phyloP scores from a whole-genome alignment of 169 alveolate genomes.

The Theileria orientalis region DNA sequence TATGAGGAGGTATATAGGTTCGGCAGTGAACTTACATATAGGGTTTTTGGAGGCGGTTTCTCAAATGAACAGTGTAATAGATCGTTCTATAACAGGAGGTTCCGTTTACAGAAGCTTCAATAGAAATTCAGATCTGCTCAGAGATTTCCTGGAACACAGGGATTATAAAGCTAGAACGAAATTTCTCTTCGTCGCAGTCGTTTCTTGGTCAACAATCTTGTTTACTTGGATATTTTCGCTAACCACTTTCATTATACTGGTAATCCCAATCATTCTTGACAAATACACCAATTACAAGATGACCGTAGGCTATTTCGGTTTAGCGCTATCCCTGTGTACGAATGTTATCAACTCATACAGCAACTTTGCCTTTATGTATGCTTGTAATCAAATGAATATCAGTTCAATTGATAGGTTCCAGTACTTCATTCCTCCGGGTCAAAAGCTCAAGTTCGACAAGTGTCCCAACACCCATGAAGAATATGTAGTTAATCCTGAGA shows the following conservation, averaged over 20 bases:
- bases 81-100: slow-evolving; percentile 32
- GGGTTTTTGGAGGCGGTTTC: slow-evolving; percentile 18
- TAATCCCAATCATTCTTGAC: background rate
- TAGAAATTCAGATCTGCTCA: slow-evolving; percentile 15
- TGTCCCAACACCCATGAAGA: too few species aligned
- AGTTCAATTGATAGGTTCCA: too few species aligned
- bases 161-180: slow-evolving; percentile 14
- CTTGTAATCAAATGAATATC: background rate
- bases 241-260: background rate
- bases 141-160: background rate
- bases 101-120: slow-evolving; percentile 39
- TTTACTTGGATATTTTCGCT: background rate
- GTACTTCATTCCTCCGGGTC: slow-evolving; percentile 7
- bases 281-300: background rate
- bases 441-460: too few species aligned
- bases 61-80: slow-evolving; percentile 21
- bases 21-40: slow-evolving; percentile 39
- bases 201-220: slow-evolving; percentile 37
- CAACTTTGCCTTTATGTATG: slow-evolving; percentile 11
- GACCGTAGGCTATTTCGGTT: too few species aligned
- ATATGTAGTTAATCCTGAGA: too few species aligned
- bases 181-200: slow-evolving; percentile 9
- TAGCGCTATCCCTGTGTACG: too few species aligned
- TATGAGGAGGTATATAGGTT: background rate
- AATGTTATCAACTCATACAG: slow-evolving; percentile 17